phyloP scores from a whole-genome alignment of 2,329 filamentous ascomycete species.

The Phaeosphaeria sp. region DNA sequence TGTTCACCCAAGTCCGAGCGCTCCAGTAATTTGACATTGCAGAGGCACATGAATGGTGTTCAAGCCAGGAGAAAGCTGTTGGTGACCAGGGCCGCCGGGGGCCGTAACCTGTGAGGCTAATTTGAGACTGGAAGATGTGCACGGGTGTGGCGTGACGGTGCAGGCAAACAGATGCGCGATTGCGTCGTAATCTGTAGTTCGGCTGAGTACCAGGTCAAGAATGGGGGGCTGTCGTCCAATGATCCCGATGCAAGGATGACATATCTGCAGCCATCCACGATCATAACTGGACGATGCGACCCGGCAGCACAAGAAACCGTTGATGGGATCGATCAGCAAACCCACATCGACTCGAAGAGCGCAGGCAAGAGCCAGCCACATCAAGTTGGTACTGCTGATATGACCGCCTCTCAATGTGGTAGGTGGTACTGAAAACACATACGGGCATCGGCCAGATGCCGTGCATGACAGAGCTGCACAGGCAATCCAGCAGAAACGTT shows the following conservation, averaged over 20 bases:
- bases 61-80: neutral
- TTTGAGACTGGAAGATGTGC: neutral
- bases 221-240: neutral
- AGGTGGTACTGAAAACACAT: neutral
- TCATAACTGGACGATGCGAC: neutral
- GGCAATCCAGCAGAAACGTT: neutral
- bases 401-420: neutral
- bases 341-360: neutral
- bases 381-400: neutral
- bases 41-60: neutral
- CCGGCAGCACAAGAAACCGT: neutral
- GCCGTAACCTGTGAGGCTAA: neutral
- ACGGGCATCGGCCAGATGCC: neutral
- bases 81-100: neutral
- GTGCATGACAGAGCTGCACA: neutral
- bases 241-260: neutral
- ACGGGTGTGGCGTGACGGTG: constrained; percentile 8
- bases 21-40: neutral
- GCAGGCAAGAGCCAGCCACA: neutral
- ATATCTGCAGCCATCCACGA: neutral
- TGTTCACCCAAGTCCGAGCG: neutral
- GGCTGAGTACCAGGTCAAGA: neutral
- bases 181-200: neutral
- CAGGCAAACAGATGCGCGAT: neutral
- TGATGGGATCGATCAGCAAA: neutral